A percentile compares a stretch with the other conserved stretches of the same genome.
phyloP scores from a whole-genome alignment of 129 eudicot species.

The Lonicera japonica region DNA sequence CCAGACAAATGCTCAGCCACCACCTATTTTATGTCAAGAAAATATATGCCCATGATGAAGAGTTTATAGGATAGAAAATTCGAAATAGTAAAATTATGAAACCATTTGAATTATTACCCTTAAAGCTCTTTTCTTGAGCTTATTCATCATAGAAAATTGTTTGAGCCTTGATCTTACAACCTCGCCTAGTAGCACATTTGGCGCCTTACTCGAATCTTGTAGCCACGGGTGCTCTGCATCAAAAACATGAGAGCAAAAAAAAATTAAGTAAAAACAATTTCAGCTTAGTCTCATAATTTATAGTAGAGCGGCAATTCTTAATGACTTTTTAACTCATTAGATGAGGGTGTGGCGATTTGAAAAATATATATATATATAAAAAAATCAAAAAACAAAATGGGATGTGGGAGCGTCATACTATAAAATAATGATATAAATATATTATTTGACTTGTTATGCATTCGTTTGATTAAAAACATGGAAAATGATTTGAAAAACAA shows the following conservation, averaged over 20 bases:
- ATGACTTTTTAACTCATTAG: no score
- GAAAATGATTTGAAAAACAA: no score
- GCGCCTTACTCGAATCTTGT: conserved; percentile 61
- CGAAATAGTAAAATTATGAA: background rate
- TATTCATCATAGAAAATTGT: conserved; percentile 82
- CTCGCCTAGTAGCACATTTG: conserved; percentile 88
- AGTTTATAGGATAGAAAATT: background rate
- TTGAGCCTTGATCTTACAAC: conserved; percentile 80
- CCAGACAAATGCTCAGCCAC: conserved; percentile 68
- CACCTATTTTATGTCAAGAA: conserved; percentile 34
- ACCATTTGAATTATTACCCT: conserved; percentile 34
- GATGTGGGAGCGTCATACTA: no score
- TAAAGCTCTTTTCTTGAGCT: conserved; percentile 72
- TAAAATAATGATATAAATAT: no score
- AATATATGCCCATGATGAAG: background rate
- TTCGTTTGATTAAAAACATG: no score
- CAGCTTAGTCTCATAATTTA: background rate
- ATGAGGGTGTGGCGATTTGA: no score
- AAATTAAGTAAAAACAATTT: no score
- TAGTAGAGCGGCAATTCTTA: no score
- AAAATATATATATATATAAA: no score
- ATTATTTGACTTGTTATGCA: no score
- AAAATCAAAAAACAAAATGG: no score
- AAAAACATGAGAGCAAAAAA: conserved; percentile 6
- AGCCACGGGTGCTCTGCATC: conserved; percentile 79